phyloP scores from a whole-genome alignment of 1,284 basidiomycete genomes.

The Ustilago nuda region DNA sequence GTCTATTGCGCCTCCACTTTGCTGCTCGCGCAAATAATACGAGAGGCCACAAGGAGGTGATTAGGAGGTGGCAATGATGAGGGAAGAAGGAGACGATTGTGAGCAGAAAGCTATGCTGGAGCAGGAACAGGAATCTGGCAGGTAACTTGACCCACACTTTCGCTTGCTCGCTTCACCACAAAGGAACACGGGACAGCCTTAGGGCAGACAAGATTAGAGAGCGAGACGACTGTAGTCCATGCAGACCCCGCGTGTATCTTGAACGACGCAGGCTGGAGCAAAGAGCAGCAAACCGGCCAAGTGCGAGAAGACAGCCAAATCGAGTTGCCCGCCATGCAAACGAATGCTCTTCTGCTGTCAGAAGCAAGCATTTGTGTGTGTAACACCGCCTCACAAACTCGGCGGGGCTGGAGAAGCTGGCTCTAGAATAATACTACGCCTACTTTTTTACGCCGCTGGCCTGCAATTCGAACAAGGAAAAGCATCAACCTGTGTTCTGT shows the following conservation, averaged over 20 bases:
- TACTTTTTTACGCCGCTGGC: neutral
- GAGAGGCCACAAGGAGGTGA: neutral
- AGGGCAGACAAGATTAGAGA: neutral
- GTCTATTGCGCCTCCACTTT: neutral
- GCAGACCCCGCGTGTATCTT: conserved; percentile 4
- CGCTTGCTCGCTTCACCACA: neutral
- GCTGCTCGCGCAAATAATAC: neutral
- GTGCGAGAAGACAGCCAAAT: neutral
- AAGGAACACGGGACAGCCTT: neutral
- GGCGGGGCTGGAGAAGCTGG: neutral
- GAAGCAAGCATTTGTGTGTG: neutral
- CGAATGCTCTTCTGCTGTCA: conserved; percentile 3
- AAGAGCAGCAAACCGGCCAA: neutral
- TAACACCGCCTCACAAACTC: neutral
- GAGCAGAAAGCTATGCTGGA: neutral
- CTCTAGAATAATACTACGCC: conserved; percentile 3
- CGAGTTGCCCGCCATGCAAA: neutral
- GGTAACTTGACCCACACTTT: conserved; percentile 1
- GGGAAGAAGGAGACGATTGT: neutral
- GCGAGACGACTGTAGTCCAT: neutral
- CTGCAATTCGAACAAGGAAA: neutral
- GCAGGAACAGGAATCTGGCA: neutral
- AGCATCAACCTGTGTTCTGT: neutral
- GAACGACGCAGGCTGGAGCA: neutral
- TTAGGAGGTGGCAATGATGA: neutral